A percentile compares a stretch with the other conserved stretches of the same genome.
Conservation (phyloP, 78 protist species). For the Tieghemostelium lacteum region DNA sequence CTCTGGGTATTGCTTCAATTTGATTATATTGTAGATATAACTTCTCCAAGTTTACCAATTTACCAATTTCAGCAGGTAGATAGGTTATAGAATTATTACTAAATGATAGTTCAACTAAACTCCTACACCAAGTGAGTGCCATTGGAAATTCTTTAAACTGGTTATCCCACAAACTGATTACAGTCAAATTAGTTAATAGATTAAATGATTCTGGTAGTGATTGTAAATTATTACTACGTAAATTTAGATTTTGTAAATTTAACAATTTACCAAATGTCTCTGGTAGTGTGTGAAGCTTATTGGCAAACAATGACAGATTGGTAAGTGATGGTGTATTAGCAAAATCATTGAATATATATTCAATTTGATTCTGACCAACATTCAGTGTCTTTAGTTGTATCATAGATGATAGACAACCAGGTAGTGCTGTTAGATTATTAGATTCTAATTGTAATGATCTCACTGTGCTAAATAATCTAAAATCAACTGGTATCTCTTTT, state of each 20-base stretch:
- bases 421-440: conserved; percentile 38
- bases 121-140: background rate
- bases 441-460: conserved; percentile 16
- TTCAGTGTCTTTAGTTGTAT: conserved; percentile 15
- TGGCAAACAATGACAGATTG: conserved; percentile 21
- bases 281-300: conserved; percentile 11
- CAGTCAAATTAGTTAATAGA: conserved; percentile 1
- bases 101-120: conserved; percentile 37
- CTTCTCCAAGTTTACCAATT: conserved; percentile 1
- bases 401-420: conserved; percentile 25
- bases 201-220: conserved; percentile 21
- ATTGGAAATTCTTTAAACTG: conserved; percentile 39
- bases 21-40: conserved; percentile 66
- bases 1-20: conserved; percentile 42
- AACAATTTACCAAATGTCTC: conserved; percentile 25
- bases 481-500: conserved; percentile 51
- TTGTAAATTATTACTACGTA: conserved; percentile 13
- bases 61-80: conserved; percentile 15
- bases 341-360: conserved; percentile 63
- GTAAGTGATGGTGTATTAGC: conserved; percentile 23
- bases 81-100: conserved; percentile 10
- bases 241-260: conserved; percentile 18
- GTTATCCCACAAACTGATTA: conserved; percentile 49
- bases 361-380: conserved; percentile 51
- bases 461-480: conserved; percentile 1